phyloP scores from a whole-genome alignment of 78 protist genomes.

The Monocercomonoides exilis region DNA sequence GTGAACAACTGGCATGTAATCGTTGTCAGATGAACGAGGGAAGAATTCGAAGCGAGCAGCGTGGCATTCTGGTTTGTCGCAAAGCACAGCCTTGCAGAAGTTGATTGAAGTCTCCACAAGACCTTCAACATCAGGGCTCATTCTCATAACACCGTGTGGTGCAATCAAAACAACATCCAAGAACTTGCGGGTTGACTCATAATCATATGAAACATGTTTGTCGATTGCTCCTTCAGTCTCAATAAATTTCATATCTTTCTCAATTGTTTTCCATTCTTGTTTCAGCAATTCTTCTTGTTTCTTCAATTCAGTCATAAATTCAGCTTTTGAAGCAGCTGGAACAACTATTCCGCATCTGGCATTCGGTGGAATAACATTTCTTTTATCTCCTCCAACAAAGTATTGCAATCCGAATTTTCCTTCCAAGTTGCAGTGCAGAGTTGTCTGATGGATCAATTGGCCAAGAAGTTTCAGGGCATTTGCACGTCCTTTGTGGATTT shows the following conservation, averaged over 20 bases:
- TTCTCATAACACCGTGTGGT: constrained; percentile 27
- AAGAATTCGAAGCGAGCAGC: not conserved
- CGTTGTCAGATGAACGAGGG: not conserved
- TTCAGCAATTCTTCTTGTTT: not conserved
- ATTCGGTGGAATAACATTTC: not conserved
- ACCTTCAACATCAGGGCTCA: constrained; percentile 18
- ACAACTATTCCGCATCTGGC: not conserved
- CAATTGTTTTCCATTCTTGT: not conserved
- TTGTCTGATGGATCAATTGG: not conserved
- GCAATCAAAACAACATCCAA: not conserved
- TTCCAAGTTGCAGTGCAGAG: not conserved
- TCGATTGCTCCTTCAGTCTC: not conserved
- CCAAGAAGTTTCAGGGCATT: constrained; percentile 14
- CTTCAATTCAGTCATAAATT: not conserved
- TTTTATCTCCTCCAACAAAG: not conserved
- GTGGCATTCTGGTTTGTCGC: not conserved
- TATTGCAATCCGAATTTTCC: not conserved
- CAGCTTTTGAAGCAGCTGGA: not conserved
- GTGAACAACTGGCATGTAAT: constrained; percentile 1
- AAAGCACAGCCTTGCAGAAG: not conserved
- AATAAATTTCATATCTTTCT: not conserved
- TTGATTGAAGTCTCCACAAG: constrained; percentile 33
- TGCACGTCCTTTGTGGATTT: constrained; percentile 19
- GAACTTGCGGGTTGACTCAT: constrained; percentile 17
- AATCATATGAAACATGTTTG: not conserved